Conservation (phyloP, 208 protist species). For the Angomonas deanei region DNA sequence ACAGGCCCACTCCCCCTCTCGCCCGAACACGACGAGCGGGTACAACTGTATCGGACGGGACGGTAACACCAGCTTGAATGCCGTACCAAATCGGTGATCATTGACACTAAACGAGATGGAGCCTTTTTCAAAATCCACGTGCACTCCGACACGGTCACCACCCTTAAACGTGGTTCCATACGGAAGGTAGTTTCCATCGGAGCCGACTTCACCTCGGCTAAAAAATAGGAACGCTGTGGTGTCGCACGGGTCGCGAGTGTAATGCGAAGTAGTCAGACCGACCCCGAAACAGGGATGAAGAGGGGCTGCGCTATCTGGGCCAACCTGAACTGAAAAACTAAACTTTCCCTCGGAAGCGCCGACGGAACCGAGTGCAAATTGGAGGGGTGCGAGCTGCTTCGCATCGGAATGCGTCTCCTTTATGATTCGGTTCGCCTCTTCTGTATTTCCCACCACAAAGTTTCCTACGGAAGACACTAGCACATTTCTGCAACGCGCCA, state of each 20-base stretch:
- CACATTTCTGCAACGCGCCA: neutral
- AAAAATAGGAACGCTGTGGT: neutral
- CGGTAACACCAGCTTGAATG: slow-evolving; percentile 44
- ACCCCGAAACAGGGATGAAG: neutral
- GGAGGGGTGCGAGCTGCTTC: too few species aligned
- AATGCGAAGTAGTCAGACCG: neutral
- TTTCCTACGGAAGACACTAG: neutral
- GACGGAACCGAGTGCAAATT: neutral
- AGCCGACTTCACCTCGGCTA: neutral
- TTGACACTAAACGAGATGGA: slow-evolving; percentile 53
- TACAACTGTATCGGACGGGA: slow-evolving; percentile 44
- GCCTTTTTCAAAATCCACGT: slow-evolving; percentile 30
- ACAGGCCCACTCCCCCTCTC: slow-evolving; percentile 37
- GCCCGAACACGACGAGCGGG: slow-evolving; percentile 43
- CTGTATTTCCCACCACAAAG: neutral
- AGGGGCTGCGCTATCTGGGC: neutral
- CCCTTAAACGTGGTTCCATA: slow-evolving; percentile 41
- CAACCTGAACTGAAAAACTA: neutral
- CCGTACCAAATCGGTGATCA: slow-evolving; percentile 32
- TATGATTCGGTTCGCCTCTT: too few species aligned
- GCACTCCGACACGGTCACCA: slow-evolving; percentile 38
- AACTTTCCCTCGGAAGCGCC: neutral
- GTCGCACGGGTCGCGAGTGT: neutral
- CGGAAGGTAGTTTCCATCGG: slow-evolving; percentile 19
- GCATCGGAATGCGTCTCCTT: too few species aligned